Evolutionary conservation across 345 rosid species (phyloP).

Genomic region (Salix viminalis): DNA sequence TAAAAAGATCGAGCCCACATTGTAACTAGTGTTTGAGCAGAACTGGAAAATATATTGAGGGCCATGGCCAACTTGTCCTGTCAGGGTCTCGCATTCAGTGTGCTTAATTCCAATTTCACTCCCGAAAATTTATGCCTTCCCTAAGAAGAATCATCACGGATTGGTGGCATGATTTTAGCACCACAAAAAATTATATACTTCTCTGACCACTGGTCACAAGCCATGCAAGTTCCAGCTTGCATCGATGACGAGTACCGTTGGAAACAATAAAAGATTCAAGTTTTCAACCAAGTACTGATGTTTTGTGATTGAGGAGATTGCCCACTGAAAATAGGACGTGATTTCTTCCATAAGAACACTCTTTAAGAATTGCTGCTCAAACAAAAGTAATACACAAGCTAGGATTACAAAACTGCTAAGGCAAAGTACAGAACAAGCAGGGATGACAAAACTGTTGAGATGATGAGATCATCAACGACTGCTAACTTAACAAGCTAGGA

Average conservation of each 20-base stretch:
- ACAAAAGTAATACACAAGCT: not conserved
- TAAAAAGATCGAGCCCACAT: not conserved
- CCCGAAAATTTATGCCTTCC: not conserved
- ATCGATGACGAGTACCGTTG: too few relatives aligned
- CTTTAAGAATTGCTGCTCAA: too few relatives aligned
- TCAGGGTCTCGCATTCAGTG: not conserved
- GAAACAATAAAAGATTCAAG: too few relatives aligned
- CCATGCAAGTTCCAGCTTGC: too few relatives aligned
- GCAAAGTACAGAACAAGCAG: not conserved
- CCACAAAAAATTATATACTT: not conserved
- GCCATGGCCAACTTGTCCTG: too few relatives aligned
- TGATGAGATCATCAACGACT: conserved; percentile 16
- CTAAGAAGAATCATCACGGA: not conserved
- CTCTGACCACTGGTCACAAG: not conserved
- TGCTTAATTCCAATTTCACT: not conserved
- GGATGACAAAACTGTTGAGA: conserved; percentile 14
- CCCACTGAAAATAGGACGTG: not conserved
- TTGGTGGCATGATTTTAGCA: not conserved
- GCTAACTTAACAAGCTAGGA: not conserved
- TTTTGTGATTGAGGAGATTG: not conserved
- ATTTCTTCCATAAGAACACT: not conserved
- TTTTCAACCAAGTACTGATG: not conserved
- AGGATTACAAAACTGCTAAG: not conserved
- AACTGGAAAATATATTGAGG: too few relatives aligned
- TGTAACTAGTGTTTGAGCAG: not conserved